Evolutionary conservation across 2,329 filamentous ascomycete genomes (phyloP).

Genomic region (Cladorrhinum sp.): DNA sequence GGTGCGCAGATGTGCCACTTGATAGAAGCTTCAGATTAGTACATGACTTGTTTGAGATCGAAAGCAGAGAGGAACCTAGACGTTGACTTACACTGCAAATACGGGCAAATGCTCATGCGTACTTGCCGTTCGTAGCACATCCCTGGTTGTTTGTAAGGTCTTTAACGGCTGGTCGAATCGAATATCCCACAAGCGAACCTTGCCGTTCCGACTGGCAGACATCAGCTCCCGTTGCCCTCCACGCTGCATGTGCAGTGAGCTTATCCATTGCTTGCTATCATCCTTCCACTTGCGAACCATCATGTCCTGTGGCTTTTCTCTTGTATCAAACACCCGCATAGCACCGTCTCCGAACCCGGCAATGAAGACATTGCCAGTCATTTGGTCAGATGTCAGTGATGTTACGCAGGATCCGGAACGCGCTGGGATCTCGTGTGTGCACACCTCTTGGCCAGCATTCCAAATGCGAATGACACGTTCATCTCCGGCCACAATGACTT

Average conservation of each 20-base stretch:
- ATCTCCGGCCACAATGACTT: constrained; percentile 92
- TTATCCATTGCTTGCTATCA: constrained; percentile 86
- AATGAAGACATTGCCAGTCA: constrained; percentile 93
- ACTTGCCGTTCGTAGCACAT: constrained; percentile 79
- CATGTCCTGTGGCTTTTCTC: constrained; percentile 75
- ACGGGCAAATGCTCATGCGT: constrained; percentile 96
- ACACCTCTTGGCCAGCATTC: constrained; percentile 92
- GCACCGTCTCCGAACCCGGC: constrained; percentile 96
- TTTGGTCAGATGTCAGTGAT: constrained; percentile 92
- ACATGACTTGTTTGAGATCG: background rate
- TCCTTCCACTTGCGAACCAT: constrained; percentile 98
- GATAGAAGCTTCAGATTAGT: constrained; percentile 30
- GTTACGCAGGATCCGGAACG: constrained; percentile 95
- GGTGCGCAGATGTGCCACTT: constrained; percentile 86
- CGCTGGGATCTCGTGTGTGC: constrained; percentile 88
- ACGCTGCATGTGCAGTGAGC: constrained; percentile 93
- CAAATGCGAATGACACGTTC: constrained; percentile 94
- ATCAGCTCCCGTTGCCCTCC: constrained; percentile 89
- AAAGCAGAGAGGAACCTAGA: background rate
- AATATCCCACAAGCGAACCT: constrained; percentile 95
- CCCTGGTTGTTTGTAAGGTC: constrained; percentile 69
- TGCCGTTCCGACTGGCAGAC: constrained; percentile 86
- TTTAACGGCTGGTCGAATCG: constrained; percentile 76
- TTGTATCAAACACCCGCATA: constrained; percentile 89
- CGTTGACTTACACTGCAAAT: constrained; percentile 77